Evolutionary conservation across 2,329 filamentous ascomycete species (phyloP).

Genomic region (Conoideocrella luteorostrata): DNA sequence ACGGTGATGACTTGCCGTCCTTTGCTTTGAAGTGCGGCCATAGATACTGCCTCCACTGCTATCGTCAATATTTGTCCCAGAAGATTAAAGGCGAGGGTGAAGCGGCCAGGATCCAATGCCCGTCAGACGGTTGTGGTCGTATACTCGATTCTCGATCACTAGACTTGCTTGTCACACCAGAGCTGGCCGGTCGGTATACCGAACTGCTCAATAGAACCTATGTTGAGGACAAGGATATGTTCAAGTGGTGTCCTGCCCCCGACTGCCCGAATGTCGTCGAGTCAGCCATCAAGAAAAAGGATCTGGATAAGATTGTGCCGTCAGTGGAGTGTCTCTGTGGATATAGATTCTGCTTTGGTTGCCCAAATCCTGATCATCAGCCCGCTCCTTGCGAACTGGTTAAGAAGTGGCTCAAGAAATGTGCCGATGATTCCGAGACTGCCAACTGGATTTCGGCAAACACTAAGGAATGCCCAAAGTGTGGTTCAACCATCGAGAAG

Average conservation of each 20-base stretch:
- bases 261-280: constrained; percentile 92
- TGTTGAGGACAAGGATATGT: constrained; percentile 89
- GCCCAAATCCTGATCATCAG: constrained; percentile 82
- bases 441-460: constrained; percentile 99
- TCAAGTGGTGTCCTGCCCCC: constrained; percentile 98
- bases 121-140: constrained; percentile 76
- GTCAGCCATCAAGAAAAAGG: constrained; percentile 80
- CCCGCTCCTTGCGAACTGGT: constrained; percentile 87
- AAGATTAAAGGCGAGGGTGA: constrained; percentile 96
- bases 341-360: constrained; percentile 92
- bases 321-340: constrained; percentile 83
- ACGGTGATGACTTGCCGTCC: constrained; percentile 66
- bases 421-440: constrained; percentile 95
- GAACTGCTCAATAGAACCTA: constrained; percentile 87
- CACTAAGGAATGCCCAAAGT: constrained; percentile 96
- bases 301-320: constrained; percentile 77
- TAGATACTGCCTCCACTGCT: constrained; percentile 88
- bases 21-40: constrained; percentile 96
- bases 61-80: constrained; percentile 80
- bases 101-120: constrained; percentile 89
- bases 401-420: constrained; percentile 96
- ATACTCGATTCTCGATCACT: constrained; percentile 89
- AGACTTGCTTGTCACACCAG: constrained; percentile 61
- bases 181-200: constrained; percentile 62
- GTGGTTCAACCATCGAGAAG: constrained; percentile 96